These are phyloP conservation scores for Saccharomycopsis hybrid DNA, from an alignment of 1,139 yeast species.

Conservation along the genomic window DNA sequence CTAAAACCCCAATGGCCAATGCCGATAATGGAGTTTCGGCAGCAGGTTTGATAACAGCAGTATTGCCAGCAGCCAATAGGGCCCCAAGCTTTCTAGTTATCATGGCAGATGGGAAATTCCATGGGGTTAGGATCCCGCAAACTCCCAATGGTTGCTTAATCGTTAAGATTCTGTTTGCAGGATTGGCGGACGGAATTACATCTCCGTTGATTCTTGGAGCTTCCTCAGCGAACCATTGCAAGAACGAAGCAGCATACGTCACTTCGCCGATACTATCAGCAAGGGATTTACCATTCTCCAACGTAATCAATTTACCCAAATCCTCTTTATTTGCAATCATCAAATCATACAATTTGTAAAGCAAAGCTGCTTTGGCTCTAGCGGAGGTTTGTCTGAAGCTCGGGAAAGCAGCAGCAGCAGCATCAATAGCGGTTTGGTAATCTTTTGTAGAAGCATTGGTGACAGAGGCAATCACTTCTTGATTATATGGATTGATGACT, in stretches of 20 bases:
- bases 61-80: constrained; percentile 90
- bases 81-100: constrained; percentile 88
- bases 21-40: constrained; percentile 86
- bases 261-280: constrained; percentile 76
- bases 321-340: constrained; percentile 66
- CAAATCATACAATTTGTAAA: constrained; percentile 55
- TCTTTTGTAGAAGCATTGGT: constrained; percentile 34
- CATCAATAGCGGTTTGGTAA: constrained; percentile 46
- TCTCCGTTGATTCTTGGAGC: constrained; percentile 75
- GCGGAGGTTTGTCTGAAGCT: constrained; percentile 53
- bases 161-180: constrained; percentile 55
- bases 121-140: constrained; percentile 86
- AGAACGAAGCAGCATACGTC: constrained; percentile 68
- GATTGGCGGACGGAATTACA: constrained; percentile 57
- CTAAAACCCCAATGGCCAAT: constrained; percentile 67
- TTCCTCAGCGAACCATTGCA: constrained; percentile 85
- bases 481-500: constrained; percentile 43
- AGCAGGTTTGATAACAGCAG: constrained; percentile 86
- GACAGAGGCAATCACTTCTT: constrained; percentile 34
- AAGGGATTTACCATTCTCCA: constrained; percentile 81
- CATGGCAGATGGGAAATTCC: constrained; percentile 97
- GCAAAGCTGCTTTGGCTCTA: constrained; percentile 59
- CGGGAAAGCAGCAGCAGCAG: constrained; percentile 55
- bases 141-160: constrained; percentile 82
- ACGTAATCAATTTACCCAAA: constrained; percentile 62